Evolutionary conservation across 352 stramenopile genomes (phyloP).

Genomic region (Globisporangium barbulae): DNA sequence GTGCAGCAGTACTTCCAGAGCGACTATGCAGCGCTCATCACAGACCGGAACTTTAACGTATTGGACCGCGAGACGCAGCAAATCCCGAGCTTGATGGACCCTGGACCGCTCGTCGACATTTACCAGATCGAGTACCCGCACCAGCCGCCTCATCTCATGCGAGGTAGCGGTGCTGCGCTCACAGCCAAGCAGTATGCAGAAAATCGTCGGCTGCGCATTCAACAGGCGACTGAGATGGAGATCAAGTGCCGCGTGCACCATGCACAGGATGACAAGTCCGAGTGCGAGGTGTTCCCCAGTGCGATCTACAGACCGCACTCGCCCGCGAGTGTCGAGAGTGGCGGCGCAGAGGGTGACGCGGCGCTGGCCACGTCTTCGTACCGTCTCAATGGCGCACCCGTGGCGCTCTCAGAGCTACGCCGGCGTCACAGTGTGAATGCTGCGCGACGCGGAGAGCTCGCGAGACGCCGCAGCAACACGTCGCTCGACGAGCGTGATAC

Average conservation of each 20-base stretch:
- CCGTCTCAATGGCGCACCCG: slow-evolving; percentile 65
- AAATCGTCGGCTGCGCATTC: slow-evolving; percentile 55
- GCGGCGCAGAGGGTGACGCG: slow-evolving; percentile 16
- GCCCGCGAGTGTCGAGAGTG: slow-evolving; percentile 1
- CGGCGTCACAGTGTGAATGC: slow-evolving; percentile 30
- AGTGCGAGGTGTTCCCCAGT: slow-evolving; percentile 48
- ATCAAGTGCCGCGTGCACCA: slow-evolving; percentile 57
- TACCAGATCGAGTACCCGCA: slow-evolving; percentile 69
- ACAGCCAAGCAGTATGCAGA: slow-evolving; percentile 43
- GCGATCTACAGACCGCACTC: slow-evolving; percentile 29
- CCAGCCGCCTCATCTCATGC: slow-evolving; percentile 56
- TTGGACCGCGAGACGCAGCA: slow-evolving; percentile 85
- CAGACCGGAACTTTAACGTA: slow-evolving; percentile 87
- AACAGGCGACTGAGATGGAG: slow-evolving; percentile 70
- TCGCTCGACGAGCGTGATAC: slow-evolving; percentile 78
- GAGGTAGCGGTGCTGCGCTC: slow-evolving; percentile 11
- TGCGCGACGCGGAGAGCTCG: slow-evolving; percentile 15
- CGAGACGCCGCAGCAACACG: slow-evolving; percentile 33
- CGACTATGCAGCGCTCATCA: slow-evolving; percentile 88
- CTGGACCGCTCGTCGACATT: slow-evolving; percentile 72
- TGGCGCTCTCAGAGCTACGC: slow-evolving; percentile 66
- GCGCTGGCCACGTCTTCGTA: slow-evolving; percentile 47
- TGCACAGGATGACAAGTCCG: slow-evolving; percentile 35
- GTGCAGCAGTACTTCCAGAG: slow-evolving; percentile 89
- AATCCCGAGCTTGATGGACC: slow-evolving; percentile 82